These are phyloP conservation scores for Clavispora carvajalis DNA, from an alignment of 805 yeast species.

Conservation along the genomic window DNA sequence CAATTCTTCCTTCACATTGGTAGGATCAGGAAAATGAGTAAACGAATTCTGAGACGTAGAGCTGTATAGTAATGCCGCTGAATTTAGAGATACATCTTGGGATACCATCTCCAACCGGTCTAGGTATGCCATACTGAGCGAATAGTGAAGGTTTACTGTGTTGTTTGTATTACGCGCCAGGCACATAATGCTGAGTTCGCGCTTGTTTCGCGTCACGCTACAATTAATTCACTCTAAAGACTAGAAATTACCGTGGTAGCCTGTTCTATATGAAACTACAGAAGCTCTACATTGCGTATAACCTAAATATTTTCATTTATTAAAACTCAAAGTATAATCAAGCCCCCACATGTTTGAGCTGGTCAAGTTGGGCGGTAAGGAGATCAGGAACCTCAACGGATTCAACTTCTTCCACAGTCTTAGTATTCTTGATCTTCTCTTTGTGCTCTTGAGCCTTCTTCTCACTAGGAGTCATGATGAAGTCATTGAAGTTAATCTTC, in stretches of 20 bases:
- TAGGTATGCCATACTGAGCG: neutral
- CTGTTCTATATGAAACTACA: no score
- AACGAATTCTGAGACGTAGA: neutral
- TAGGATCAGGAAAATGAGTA: neutral
- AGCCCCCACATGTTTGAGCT: conserved; percentile 28
- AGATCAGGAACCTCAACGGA: conserved; percentile 47
- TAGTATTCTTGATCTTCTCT: conserved; percentile 8
- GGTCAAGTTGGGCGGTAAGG: conserved; percentile 39
- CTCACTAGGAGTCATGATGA: conserved; percentile 41
- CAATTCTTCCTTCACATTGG: conserved; percentile 23
- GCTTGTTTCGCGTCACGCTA: no score
- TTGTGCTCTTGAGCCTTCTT: conserved; percentile 17
- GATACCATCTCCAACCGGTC: neutral
- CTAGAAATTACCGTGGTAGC: no score
- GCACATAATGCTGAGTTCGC: no score
- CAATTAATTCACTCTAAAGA: no score
- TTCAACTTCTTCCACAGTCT: conserved; percentile 33
- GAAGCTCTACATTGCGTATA: no score
- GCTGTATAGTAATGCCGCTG: neutral
- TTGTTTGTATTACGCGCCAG: no score
- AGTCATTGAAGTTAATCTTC: conserved; percentile 40
- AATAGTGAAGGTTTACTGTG: neutral
- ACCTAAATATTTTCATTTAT: neutral
- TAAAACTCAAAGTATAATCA: neutral
- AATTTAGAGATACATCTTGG: neutral